A percentile compares a stretch with the other conserved stretches of the same genome.
These are phyloP conservation scores for Xerocomellus chrysenteron DNA, from an alignment of 768 basidiomycete species.

Conservation along the genomic window DNA sequence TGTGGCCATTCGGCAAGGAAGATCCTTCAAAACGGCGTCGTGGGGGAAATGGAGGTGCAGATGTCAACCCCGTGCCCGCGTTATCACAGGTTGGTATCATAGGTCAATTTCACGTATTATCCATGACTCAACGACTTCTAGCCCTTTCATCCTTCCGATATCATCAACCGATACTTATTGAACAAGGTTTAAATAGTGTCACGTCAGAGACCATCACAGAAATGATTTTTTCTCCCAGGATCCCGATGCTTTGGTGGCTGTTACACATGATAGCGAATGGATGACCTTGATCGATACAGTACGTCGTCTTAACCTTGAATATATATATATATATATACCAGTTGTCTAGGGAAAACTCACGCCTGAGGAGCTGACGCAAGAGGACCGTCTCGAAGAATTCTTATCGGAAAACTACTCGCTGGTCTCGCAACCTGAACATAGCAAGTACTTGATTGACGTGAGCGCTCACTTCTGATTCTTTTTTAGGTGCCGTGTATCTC, in stretches of 20 bases:
- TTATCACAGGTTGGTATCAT: conserved; percentile 5
- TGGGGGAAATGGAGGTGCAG: neutral
- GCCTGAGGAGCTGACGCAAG: neutral
- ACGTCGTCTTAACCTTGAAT: neutral
- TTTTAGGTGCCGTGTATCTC: neutral
- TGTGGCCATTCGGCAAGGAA: neutral
- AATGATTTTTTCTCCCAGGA: neutral
- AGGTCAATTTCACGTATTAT: neutral
- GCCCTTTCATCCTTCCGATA: conserved; percentile 10
- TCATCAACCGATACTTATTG: conserved; percentile 5
- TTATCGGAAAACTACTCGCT: neutral
- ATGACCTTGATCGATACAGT: conserved; percentile 2
- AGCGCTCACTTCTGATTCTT: neutral
- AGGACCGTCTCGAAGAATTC: neutral
- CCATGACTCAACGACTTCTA: neutral
- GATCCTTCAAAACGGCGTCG: neutral
- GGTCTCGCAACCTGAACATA: neutral
- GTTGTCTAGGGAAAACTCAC: neutral
- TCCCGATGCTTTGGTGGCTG: neutral
- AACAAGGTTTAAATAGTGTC: neutral
- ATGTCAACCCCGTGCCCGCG: neutral
- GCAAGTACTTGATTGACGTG: neutral
- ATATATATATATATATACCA: neutral
- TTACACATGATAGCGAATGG: conserved; percentile 12
- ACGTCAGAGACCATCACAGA: neutral